Conservation (phyloP, 495 filamentous ascomycete species). For the Podospora tetraspora region DNA sequence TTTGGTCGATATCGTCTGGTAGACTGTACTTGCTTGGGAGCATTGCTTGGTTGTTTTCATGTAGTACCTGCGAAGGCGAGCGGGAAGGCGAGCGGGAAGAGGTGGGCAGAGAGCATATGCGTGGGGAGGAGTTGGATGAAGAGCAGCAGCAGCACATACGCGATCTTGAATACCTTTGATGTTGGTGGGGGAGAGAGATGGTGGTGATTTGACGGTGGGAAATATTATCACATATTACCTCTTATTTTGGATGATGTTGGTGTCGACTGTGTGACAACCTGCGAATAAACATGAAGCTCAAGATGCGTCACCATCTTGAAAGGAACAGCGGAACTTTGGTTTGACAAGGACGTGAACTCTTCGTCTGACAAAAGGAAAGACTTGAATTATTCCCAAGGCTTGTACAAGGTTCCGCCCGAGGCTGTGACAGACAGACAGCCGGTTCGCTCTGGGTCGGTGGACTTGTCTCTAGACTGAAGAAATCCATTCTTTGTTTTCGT, state of each 20-base stretch:
- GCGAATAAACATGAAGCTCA: too few species aligned
- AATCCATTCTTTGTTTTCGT: too few species aligned
- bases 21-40: background rate
- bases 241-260: background rate
- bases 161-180: background rate
- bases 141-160: background rate
- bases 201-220: background rate
- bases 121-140: background rate
- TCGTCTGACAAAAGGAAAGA: too few species aligned
- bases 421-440: too few species aligned
- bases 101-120: background rate
- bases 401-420: too few species aligned
- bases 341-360: too few species aligned
- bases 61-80: background rate
- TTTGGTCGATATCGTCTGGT: too few species aligned
- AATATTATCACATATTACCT: background rate
- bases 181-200: background rate
- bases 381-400: too few species aligned
- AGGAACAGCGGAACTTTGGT: too few species aligned
- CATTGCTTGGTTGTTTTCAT: background rate
- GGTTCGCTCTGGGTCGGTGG: too few species aligned
- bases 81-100: background rate
- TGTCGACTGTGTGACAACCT: background rate
- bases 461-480: too few species aligned
- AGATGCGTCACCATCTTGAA: background rate